phyloP scores from a whole-genome alignment of 1,139 yeast species.

The Arxiozyma slooffiae region DNA sequence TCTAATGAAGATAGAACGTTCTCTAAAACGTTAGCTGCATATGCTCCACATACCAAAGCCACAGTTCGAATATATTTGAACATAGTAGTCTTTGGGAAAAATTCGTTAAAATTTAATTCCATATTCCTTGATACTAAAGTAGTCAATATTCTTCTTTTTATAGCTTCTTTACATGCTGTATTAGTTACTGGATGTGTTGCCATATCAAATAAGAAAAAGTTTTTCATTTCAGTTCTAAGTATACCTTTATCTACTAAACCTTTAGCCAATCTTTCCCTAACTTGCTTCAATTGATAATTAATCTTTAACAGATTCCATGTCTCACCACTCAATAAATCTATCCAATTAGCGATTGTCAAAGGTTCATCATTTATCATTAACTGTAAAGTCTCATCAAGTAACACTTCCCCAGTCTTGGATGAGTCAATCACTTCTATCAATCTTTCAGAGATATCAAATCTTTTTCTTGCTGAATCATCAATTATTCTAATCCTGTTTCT shows the following conservation, averaged over 20 bases:
- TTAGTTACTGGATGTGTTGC: slow-evolving; percentile 97
- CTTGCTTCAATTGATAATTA: slow-evolving; percentile 91
- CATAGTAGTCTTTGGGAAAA: slow-evolving; percentile 61
- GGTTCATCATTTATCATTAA: slow-evolving; percentile 79
- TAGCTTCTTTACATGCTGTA: slow-evolving; percentile 68
- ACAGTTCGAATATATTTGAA: slow-evolving; percentile 69
- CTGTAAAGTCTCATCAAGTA: slow-evolving; percentile 85
- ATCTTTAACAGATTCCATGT: slow-evolving; percentile 96
- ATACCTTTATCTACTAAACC: slow-evolving; percentile 98
- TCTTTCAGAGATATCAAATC: slow-evolving; percentile 81
- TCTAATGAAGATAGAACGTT: slow-evolving; percentile 71
- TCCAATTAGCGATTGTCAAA: slow-evolving; percentile 82
- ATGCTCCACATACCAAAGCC: slow-evolving; percentile 77
- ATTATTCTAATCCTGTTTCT: slow-evolving; percentile 82
- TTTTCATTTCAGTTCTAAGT: slow-evolving; percentile 88
- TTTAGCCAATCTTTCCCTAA: slow-evolving; percentile 89
- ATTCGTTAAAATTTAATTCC: slow-evolving; percentile 39
- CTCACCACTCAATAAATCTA: slow-evolving; percentile 86
- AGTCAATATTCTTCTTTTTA: slow-evolving; percentile 59
- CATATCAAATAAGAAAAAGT: slow-evolving; percentile 91
- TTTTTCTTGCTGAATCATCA: slow-evolving; percentile 85
- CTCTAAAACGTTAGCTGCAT: slow-evolving; percentile 93
- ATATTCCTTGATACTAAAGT: slow-evolving; percentile 62
- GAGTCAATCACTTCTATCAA: slow-evolving; percentile 79
- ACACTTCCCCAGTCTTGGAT: slow-evolving; percentile 86